A percentile compares a stretch with the other conserved stretches of the same genome.
These are phyloP conservation scores for Tuber microsphaerosporum DNA, from an alignment of 495 filamentous ascomycete genomes.

Conservation along the genomic window DNA sequence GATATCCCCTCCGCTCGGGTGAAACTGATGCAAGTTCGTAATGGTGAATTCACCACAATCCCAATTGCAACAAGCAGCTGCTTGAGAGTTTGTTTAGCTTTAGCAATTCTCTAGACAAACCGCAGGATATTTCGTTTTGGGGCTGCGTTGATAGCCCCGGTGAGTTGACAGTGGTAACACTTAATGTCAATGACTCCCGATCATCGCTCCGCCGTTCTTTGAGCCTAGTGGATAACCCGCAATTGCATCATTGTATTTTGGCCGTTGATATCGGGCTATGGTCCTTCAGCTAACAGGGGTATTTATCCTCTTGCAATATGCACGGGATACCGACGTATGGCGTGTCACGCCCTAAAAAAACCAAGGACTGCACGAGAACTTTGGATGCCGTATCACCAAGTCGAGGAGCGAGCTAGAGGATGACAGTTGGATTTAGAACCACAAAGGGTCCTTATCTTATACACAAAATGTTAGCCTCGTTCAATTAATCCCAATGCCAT, in stretches of 20 bases:
- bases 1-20: not conserved
- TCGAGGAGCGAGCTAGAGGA: not conserved
- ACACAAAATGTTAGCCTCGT: constrained; percentile 5
- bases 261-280: not conserved
- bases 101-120: not conserved
- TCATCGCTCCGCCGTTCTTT: not conserved
- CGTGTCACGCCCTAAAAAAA: not conserved
- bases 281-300: not conserved
- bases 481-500: not conserved
- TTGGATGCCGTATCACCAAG: not conserved
- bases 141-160: not conserved
- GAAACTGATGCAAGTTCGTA: not conserved
- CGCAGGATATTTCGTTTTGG: not conserved
- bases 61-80: not conserved
- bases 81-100: not conserved
- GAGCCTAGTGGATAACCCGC: not conserved
- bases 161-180: not conserved
- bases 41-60: not conserved
- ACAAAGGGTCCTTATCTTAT: constrained; percentile 1
- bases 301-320: not conserved
- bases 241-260: not conserved
- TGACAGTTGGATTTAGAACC: not conserved
- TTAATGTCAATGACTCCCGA: not conserved
- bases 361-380: not conserved
- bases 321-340: not conserved